These are phyloP conservation scores for Beauveria varroae DNA, from an alignment of 2,329 filamentous ascomycete genomes.

Conservation along the genomic window DNA sequence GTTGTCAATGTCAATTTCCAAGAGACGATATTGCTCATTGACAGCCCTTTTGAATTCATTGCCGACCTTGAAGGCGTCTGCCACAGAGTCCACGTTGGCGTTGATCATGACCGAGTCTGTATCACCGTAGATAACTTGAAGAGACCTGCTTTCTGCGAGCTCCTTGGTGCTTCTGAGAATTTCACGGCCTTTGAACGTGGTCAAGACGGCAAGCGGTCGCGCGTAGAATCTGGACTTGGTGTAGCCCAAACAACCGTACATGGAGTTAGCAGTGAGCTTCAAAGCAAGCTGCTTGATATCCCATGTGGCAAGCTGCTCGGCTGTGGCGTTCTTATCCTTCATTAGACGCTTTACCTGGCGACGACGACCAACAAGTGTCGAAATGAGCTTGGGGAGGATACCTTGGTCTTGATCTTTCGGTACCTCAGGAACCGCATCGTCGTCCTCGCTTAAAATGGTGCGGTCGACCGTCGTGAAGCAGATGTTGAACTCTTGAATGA, in stretches of 20 bases:
- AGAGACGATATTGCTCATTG: constrained; percentile 83
- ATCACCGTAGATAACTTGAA: constrained; percentile 97
- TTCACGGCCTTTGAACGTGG: constrained; percentile 94
- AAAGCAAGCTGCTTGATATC: constrained; percentile 96
- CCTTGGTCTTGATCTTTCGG: constrained; percentile 72
- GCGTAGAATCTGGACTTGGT: constrained; percentile 97
- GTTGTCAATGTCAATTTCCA: constrained; percentile 98
- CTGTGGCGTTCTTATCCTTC: constrained; percentile 83
- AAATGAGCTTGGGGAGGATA: constrained; percentile 83
- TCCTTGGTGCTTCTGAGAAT: constrained; percentile 95
- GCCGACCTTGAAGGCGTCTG: constrained; percentile 84
- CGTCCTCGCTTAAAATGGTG: constrained; percentile 58
- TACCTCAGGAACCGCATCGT: constrained; percentile 84
- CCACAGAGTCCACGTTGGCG: constrained; percentile 89
- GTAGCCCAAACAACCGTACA: constrained; percentile 98
- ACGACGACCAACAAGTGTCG: constrained; percentile 81
- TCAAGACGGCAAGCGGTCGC: constrained; percentile 87
- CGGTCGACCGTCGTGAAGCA: constrained; percentile 97
- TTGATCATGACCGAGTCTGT: constrained; percentile 99
- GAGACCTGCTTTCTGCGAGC: constrained; percentile 79
- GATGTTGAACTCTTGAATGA: constrained; percentile 99
- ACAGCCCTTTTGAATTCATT: constrained; percentile 92
- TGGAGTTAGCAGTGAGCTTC: constrained; percentile 97
- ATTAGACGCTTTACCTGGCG: constrained; percentile 92
- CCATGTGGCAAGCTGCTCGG: constrained; percentile 87